phyloP scores from a whole-genome alignment of 352 stramenopile species.

The Paralagenidium karlingii region DNA sequence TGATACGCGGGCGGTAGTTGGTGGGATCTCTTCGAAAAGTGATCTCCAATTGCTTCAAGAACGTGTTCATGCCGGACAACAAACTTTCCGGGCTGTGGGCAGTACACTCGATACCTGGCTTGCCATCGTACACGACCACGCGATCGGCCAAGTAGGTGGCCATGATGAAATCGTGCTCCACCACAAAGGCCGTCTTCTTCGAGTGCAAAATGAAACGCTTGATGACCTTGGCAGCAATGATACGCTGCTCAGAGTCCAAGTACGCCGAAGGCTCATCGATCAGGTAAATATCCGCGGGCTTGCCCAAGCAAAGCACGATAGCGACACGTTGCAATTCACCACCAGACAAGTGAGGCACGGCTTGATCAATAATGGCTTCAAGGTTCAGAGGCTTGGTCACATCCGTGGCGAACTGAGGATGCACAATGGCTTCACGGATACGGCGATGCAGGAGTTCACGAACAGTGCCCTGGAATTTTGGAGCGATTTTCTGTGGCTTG shows the following conservation, averaged over 20 bases:
- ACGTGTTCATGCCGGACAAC: constrained; percentile 98
- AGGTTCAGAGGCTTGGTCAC: constrained; percentile 98
- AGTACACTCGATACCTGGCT: constrained; percentile 96
- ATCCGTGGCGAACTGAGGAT: constrained; percentile 98
- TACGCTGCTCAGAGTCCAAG: constrained; percentile 99
- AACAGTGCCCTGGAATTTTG: constrained; percentile 92
- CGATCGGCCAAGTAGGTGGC: constrained; percentile 97
- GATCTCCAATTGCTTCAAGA: constrained; percentile 98
- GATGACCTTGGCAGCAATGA: constrained; percentile 98
- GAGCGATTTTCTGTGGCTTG: constrained; percentile 99
- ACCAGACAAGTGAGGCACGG: constrained; percentile 96
- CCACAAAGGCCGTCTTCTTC: constrained; percentile 99
- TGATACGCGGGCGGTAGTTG: constrained; percentile 97
- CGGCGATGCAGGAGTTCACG: constrained; percentile 96
- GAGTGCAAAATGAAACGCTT: constrained; percentile 99
- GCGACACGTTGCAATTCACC: constrained; percentile 98
- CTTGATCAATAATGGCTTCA: constrained; percentile 98
- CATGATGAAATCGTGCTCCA: constrained; percentile 99
- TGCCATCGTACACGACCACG: constrained; percentile 93
- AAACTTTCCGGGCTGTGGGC: constrained; percentile 91
- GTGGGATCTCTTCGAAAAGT: constrained; percentile 99
- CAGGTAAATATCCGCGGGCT: constrained; percentile 98
- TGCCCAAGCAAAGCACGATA: constrained; percentile 96
- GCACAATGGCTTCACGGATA: constrained; percentile 94
- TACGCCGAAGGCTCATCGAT: constrained; percentile 99